Evolutionary conservation across 768 basidiomycete species (phyloP), one percentile per base, ranked within the genome.

Genomic region (Boletus patriciae): DNA sequence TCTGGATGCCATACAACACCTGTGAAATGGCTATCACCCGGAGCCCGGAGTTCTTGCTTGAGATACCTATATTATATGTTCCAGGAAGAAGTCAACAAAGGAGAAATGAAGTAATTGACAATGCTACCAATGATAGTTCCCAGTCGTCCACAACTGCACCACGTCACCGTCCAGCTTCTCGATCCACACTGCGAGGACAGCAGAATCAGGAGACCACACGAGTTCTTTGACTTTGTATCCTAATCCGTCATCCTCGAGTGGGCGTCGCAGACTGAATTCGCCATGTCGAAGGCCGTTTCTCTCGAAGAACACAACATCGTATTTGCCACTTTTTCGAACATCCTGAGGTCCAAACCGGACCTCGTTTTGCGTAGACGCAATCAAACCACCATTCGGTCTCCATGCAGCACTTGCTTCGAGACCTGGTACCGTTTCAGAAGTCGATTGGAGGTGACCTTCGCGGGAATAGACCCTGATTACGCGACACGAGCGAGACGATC

Each of bases 241-340:
- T 80, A 87, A 88, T 57, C 72, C 67, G 12, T 74, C 73, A 19
- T 69, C 70, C 15, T 66, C 70, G 23, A 21, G 68, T 55, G 36
- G 66, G 66, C 55, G 74, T 66, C 78, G 74, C 37, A 98, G 68
- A 36, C 77, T 79, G 69, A 97, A 98, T 53, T 97, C 94, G 6
- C 94, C 92, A 64, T 97, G 91, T 57, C 94, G 75, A 57, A 99
- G 73, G 1, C 97, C 97, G 70, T 99, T 99, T 62, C 93, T 78
- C 75, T 99, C 97, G 57, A 96, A 94, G 74, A 98, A 96, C 0
- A 98, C 85, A 8, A 98, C 77, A 62, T 96, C 92, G 65, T 96
- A 88, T 55, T 81, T 78, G 19, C 82, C 87, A 51, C 81, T 84
- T 60, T 78, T 84, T 9, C 85, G 89, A 25, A 78, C 71, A 45